Percentiles rank a stretch among this genome's conserved stretches.
These are phyloP conservation scores for Blastocystis sp. DNA, from an alignment of 352 stramenopile genomes.

Conservation along the genomic window DNA sequence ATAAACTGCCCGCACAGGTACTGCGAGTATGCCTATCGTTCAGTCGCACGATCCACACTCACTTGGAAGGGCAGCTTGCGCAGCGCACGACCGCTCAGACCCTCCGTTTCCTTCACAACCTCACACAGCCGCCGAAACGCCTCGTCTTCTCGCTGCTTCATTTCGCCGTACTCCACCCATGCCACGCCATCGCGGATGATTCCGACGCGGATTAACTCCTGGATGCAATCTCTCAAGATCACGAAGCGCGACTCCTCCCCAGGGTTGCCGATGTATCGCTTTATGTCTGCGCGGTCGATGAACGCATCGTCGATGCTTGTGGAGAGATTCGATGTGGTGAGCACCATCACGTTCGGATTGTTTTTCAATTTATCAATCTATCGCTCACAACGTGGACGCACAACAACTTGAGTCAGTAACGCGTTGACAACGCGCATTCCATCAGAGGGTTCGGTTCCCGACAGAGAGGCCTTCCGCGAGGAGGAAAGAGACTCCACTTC, in stretches of 20 bases:
- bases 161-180: neutral
- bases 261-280: constrained; percentile 76
- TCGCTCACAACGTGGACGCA: neutral
- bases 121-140: neutral
- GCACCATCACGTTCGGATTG: constrained; percentile 82
- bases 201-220: constrained; percentile 33
- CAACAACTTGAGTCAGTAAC: constrained; percentile 78
- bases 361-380: constrained; percentile 79
- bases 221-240: constrained; percentile 80
- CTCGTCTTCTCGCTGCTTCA: neutral
- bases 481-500: constrained; percentile 86
- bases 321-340: constrained; percentile 88
- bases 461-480: constrained; percentile 77
- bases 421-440: constrained; percentile 86
- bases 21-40: constrained; percentile 16
- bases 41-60: neutral
- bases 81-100: constrained; percentile 78
- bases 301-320: constrained; percentile 86
- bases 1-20: constrained; percentile 35
- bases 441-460: constrained; percentile 82
- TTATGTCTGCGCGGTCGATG: constrained; percentile 86
- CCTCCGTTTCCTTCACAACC: constrained; percentile 74
- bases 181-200: constrained; percentile 8
- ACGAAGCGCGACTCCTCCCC: constrained; percentile 76
- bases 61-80: constrained; percentile 82